Conservation (phyloP, 805 yeast species). For the Komagataella kurtzmanii region DNA sequence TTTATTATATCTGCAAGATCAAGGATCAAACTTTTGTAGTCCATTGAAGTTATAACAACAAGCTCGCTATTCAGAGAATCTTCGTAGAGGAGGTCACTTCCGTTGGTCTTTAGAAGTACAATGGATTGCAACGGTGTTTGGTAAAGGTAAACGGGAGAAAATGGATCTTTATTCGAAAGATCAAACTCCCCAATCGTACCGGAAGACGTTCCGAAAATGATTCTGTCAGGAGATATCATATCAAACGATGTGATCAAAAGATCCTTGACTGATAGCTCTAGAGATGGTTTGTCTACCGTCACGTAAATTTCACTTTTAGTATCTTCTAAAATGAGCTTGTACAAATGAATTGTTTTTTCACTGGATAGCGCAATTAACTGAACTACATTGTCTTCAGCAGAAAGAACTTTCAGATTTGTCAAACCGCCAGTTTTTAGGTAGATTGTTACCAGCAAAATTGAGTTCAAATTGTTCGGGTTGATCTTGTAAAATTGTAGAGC, state of each 20-base stretch:
- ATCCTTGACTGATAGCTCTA: neutral
- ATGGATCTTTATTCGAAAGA: neutral
- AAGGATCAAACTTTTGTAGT: neutral
- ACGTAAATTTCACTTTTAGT: neutral
- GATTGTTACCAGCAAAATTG: neutral
- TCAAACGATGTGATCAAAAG: neutral
- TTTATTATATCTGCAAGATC: neutral
- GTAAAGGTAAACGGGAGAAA: neutral
- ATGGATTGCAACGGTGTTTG: neutral
- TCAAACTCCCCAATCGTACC: neutral
- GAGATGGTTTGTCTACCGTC: neutral
- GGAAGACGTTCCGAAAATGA: neutral
- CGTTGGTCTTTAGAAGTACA: neutral
- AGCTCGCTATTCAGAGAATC: neutral
- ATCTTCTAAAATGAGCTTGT: neutral
- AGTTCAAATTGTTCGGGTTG: neutral
- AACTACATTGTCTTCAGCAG: neutral
- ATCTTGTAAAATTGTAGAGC: neutral
- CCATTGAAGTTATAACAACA: neutral
- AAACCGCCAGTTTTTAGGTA: neutral
- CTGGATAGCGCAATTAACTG: neutral
- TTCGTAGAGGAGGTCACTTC: neutral
- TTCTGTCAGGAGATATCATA: neutral
- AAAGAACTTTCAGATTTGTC: neutral
- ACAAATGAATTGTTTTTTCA: neutral